Conservation (phyloP, 805 yeast species). For the Saccharomycopsis capsularis region DNA sequence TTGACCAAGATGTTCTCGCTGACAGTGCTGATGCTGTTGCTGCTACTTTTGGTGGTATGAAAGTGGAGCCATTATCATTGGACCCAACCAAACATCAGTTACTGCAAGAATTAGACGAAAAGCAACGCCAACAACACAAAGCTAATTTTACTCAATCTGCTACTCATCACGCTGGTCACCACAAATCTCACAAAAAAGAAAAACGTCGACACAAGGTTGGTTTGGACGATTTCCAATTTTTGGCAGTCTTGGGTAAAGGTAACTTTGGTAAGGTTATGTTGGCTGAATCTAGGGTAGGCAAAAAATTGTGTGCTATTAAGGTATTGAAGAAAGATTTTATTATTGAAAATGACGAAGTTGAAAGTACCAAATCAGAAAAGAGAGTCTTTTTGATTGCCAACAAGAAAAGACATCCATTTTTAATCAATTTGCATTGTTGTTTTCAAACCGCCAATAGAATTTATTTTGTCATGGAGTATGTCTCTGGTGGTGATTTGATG, state of each 20-base stretch:
- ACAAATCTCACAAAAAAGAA: slow-evolving; percentile 13
- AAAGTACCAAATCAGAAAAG: slow-evolving; percentile 90
- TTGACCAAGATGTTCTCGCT: not conserved
- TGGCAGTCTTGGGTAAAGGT: slow-evolving; percentile 96
- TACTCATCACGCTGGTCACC: not conserved
- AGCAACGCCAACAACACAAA: not conserved
- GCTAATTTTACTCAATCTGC: not conserved
- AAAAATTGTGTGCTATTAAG: slow-evolving; percentile 85
- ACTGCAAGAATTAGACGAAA: slow-evolving; percentile 6
- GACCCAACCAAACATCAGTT: slow-evolving; percentile 8
- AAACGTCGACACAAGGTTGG: slow-evolving; percentile 66
- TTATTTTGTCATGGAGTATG: slow-evolving; percentile 97
- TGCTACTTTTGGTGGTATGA: not conserved
- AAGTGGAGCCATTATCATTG: slow-evolving; percentile 11
- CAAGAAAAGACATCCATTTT: slow-evolving; percentile 85
- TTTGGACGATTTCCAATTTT: slow-evolving; percentile 86
- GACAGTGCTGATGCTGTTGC: not conserved
- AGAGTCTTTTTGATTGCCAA: slow-evolving; percentile 66
- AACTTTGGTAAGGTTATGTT: slow-evolving; percentile 98
- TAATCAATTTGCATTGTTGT: slow-evolving; percentile 85
- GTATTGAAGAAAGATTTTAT: slow-evolving; percentile 94
- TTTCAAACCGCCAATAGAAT: slow-evolving; percentile 97
- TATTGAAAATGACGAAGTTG: slow-evolving; percentile 92
- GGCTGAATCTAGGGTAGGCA: slow-evolving; percentile 84
- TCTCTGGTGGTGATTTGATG: slow-evolving; percentile 98